Percentiles rank a stretch among this genome's conserved stretches.
Conservation (phyloP, 768 basidiomycete genomes). For the Lactifluus echinatus region DNA sequence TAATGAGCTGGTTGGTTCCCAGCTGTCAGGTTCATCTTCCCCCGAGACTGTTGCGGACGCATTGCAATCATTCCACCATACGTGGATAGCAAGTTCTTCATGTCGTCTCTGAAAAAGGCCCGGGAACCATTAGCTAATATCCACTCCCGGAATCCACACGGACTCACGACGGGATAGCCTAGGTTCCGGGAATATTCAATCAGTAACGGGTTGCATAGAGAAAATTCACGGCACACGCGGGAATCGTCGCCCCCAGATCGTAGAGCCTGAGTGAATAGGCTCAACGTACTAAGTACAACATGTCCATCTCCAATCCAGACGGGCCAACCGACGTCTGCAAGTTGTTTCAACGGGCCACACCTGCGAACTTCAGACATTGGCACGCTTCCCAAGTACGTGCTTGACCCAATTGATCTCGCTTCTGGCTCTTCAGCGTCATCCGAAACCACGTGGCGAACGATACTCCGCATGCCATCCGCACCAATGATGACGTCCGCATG, state of each 20-base stretch:
- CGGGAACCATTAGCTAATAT: background rate
- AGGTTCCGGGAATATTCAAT: background rate
- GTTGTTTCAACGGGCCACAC: constrained; percentile 1
- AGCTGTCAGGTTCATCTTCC: background rate
- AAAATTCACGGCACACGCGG: background rate
- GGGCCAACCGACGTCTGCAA: constrained; percentile 16
- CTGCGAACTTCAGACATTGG: constrained; percentile 14
- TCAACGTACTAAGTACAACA: background rate
- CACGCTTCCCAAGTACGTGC: constrained; percentile 19
- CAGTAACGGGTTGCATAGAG: background rate
- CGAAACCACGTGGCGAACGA: constrained; percentile 21
- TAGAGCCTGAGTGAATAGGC: background rate
- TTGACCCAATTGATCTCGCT: constrained; percentile 21
- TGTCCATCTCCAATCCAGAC: constrained; percentile 9
- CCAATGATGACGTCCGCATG: constrained; percentile 25
- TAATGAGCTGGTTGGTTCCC: constrained; percentile 7
- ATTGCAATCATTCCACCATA: constrained; percentile 12
- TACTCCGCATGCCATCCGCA: constrained; percentile 23
- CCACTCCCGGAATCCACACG: background rate
- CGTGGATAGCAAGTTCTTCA: constrained; percentile 9
- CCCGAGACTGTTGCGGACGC: background rate
- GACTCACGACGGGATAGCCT: constrained; percentile 16
- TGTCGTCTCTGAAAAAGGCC: constrained; percentile 8
- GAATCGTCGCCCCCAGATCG: background rate
- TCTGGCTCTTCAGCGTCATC: constrained; percentile 27